A percentile compares a stretch with the other conserved stretches of the same genome.
Conservation (phyloP, 148 eudicot genomes). For the Cornus florida region DNA sequence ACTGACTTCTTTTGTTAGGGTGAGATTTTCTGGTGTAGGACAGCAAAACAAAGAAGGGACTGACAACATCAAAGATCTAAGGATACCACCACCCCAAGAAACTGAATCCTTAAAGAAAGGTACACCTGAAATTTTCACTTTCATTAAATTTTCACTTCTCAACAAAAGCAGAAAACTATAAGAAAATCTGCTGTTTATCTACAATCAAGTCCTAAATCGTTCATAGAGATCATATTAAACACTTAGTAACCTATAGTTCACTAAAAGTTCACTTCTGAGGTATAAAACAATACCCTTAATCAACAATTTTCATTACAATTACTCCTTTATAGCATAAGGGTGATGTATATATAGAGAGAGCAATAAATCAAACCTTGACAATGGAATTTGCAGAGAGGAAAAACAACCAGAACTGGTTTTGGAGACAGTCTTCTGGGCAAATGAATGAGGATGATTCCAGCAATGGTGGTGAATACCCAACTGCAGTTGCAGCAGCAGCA, state of each 20-base stretch:
- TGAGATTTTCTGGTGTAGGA: conserved; percentile 17
- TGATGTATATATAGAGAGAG: no score
- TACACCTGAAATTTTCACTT: neutral
- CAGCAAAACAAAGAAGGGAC: conserved; percentile 12
- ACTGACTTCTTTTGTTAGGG: conserved; percentile 15
- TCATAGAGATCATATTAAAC: no score
- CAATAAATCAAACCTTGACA: neutral
- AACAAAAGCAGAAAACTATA: neutral
- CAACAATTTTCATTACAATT: no score
- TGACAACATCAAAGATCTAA: conserved; percentile 17
- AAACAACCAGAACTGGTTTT: conserved; percentile 55
- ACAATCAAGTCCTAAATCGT: no score
- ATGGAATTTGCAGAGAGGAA: conserved; percentile 30
- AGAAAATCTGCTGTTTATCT: neutral
- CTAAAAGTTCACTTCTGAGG: no score
- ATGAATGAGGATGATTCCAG: conserved; percentile 36
- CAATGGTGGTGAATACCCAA: conserved; percentile 44
- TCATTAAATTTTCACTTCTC: neutral
- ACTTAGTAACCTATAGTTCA: no score
- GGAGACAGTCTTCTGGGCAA: conserved; percentile 50
- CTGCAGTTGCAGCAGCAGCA: conserved; percentile 79
- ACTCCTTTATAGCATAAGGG: no score
- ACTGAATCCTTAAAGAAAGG: conserved; percentile 27
- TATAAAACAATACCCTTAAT: no score
- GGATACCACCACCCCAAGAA: conserved; percentile 21